Conservation (phyloP, 352 stramenopile species). For the Phytophthora rubi region DNA sequence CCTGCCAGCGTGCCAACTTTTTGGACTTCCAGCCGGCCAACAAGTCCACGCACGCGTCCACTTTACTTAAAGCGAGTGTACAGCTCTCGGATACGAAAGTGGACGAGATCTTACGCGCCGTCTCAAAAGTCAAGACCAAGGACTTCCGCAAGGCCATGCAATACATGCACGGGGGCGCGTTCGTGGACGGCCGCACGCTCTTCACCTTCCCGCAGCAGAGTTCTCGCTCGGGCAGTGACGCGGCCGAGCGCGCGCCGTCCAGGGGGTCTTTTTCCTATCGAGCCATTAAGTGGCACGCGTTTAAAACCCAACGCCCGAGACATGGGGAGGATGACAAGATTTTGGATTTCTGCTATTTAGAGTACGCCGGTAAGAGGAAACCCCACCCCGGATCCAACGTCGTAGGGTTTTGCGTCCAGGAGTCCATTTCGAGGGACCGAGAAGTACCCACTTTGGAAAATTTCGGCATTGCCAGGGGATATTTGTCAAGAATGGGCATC, state of each 20-base stretch:
- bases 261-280: slow-evolving; percentile 60
- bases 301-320: slow-evolving; percentile 40
- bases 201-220: slow-evolving; percentile 55
- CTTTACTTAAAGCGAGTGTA: slow-evolving; percentile 69
- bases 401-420: slow-evolving; percentile 77
- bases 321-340: slow-evolving; percentile 48
- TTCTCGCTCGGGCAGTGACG: slow-evolving; percentile 14
- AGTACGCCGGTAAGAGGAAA: slow-evolving; percentile 74
- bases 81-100: slow-evolving; percentile 54
- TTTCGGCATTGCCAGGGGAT: slow-evolving; percentile 63
- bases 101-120: slow-evolving; percentile 62
- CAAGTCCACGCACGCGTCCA: slow-evolving; percentile 64
- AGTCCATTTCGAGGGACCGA: slow-evolving; percentile 65
- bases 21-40: slow-evolving; percentile 69
- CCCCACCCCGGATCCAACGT: slow-evolving; percentile 56
- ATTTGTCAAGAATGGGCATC: slow-evolving; percentile 65
- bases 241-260: not conserved
- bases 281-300: slow-evolving; percentile 80
- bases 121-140: slow-evolving; percentile 68
- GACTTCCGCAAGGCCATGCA: slow-evolving; percentile 62
- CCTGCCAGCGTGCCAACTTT: slow-evolving; percentile 66
- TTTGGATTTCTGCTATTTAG: slow-evolving; percentile 77
- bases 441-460: slow-evolving; percentile 69
- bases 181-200: slow-evolving; percentile 70
- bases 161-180: slow-evolving; percentile 64